Conservation (phyloP, 176 grass and related monocot genomes). For the Melocanna baccifera region DNA sequence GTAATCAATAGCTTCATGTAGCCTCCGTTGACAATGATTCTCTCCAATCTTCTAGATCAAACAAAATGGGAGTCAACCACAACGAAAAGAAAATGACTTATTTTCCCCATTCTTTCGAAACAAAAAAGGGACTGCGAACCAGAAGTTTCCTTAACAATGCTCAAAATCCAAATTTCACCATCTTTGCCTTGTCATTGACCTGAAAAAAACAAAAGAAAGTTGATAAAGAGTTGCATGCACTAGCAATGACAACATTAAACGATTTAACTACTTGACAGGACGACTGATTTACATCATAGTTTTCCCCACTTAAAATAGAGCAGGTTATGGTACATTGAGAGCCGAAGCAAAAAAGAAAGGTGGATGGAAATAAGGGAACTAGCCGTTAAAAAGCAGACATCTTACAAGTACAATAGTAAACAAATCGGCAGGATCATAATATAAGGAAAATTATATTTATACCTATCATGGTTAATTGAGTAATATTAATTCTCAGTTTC, state of each 20-base stretch:
- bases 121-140: slow-evolving; percentile 8
- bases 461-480: background rate
- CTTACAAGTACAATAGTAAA: background rate
- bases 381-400: background rate
- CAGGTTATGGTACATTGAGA: background rate
- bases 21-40: slow-evolving; percentile 33
- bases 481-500: background rate
- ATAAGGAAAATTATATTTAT: background rate
- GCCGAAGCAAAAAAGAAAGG: background rate
- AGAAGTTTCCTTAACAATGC: slow-evolving; percentile 25
- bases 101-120: slow-evolving; percentile 45
- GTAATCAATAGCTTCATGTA: slow-evolving; percentile 48
- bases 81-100: slow-evolving; percentile 56
- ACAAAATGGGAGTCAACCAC: slow-evolving; percentile 37
- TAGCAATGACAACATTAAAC: background rate
- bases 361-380: background rate
- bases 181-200: slow-evolving; percentile 52
- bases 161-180: slow-evolving; percentile 46
- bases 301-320: background rate
- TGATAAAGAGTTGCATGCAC: background rate
- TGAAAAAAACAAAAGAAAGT: slow-evolving; percentile 25
- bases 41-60: slow-evolving; percentile 45
- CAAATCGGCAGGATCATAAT: background rate
- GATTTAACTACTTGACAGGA: background rate
- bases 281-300: background rate